Evolutionary conservation across 1,139 yeast species (phyloP), one percentile per base, ranked within the genome.

Genomic region (Eremothecium sinecaudum): DNA sequence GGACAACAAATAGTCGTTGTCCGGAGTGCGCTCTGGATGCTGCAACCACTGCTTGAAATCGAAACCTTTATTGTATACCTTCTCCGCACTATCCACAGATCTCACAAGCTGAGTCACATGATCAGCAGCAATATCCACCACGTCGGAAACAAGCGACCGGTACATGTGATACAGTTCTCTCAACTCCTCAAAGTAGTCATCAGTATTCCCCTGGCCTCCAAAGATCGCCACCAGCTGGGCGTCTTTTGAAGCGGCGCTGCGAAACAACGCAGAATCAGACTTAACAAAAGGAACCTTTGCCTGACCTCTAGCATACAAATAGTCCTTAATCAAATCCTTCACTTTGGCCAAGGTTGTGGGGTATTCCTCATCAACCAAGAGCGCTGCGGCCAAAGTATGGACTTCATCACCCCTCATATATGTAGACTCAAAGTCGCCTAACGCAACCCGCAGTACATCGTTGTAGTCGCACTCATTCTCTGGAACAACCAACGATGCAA

Each of bases 151-250:
- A 44, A 90, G 69, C 19, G 82, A 83, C 47, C 77, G 70, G 66
- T 92, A 90, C 42, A 77, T 69, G 44, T 73, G 67, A 66, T 81
- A 79, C 41, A 86, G 62, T 48, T 86, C 94, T 60, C 94, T 77
- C 56, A 90, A 75, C 67, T 92, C 99, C 57, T 87, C 96, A 55
- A 90, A 90, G 67, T 86, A 90, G 58, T 90, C 97, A 56, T 92
- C 97, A 34, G 94, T 79, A 65, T 84, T 87, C 64, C 99, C 99
- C 68, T 90, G 99, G 53, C 99, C 99, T 59, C 99, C 98, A 53
- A 90, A 90, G 45, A 90, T 77, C 43, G 96, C 94, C 42, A 72
- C 75, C 39, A 86, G 62, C 42, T 69, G 64, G 35, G 92, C 86
- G 23, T 66, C 63, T 32, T 67, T 63, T 40, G 64, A 63, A 18